Conservation (phyloP, 208 protist genomes). For the Leishmania tarentolae region DNA sequence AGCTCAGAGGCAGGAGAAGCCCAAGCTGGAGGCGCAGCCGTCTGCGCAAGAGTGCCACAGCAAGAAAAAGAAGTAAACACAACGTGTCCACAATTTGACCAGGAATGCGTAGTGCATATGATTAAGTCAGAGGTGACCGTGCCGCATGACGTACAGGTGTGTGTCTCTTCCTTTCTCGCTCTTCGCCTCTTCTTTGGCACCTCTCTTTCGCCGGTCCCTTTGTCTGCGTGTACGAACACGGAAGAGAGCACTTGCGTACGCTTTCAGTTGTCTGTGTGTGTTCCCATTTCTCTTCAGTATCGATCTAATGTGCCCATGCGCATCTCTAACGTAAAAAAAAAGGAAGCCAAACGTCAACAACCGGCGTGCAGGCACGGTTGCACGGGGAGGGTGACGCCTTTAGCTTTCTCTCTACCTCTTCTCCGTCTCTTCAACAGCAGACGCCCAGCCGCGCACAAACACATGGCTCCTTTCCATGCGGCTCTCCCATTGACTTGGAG, state of each 20-base stretch:
- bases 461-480: not conserved
- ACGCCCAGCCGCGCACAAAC: not conserved
- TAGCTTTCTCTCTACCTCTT: not conserved
- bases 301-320: not conserved
- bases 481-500: not conserved
- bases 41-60: conserved; percentile 5
- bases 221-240: not conserved
- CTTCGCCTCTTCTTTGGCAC: not conserved
- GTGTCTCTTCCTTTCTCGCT: not conserved
- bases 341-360: not conserved
- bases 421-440: not conserved
- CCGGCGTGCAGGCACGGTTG: not conserved
- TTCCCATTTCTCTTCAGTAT: not conserved
- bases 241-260: not conserved
- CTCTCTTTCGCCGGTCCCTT: not conserved
- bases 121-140: not conserved
- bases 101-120: not conserved
- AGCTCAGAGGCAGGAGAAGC: conserved; percentile 18
- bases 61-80: conserved; percentile 28
- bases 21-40: conserved; percentile 25
- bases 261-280: not conserved
- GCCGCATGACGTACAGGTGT: not conserved
- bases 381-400: not conserved
- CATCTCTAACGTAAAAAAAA: not conserved
- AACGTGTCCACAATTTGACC: not conserved